Evolutionary conservation across 2,329 filamentous ascomycete species (phyloP), one percentile per base, ranked within the genome.

Genomic region (Coniochaeta ligniaria): DNA sequence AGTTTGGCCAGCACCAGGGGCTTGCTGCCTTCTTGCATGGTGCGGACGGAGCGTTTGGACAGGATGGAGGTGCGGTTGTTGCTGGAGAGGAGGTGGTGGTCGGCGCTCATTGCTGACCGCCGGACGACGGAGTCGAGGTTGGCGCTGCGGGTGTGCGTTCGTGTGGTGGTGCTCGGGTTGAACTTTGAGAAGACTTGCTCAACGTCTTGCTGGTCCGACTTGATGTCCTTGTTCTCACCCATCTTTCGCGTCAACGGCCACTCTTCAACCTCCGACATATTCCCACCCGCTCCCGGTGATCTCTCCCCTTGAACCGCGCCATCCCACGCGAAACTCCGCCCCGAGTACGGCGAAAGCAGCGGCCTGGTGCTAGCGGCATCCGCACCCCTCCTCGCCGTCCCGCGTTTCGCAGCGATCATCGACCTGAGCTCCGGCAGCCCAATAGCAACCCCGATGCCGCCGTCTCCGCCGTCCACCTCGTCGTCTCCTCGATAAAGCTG

Each of bases 401-500:
- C 24, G 50, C 9, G 60, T 57, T 17, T 57, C 41, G 54, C 62
- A 59, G 36, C 41, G n/a, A 12, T 36, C 55, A 52, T 14, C 12
- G 31, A 55, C 9, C 50, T 17, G 4, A 55, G 50, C 16, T 31
- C 26, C 6, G 31, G 26, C 9, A 55, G 22, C 26, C 26, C 50
- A 16, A 31, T 31, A 7, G 50, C 50, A 1, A 28, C 5, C 28
- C 38, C 35, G 12, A 28, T 45, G 62, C 60, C 45, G 62, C 60
- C 45, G 43, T 36, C 22, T 58, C 57, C 5, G n/a, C 6, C 50
- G 17, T 35, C 31, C 5, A 17, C 24, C 24, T 17, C 6, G 61
- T 59, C n/a, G n/a, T n/a, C n/a, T n/a, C n/a, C n/a, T 16, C 62
- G 63, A 43, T 65, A 63, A 8, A 64, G 7, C n/a, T 60, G 57